phyloP scores from a whole-genome alignment of 768 basidiomycete species.

The Butyriboletus loyo region DNA sequence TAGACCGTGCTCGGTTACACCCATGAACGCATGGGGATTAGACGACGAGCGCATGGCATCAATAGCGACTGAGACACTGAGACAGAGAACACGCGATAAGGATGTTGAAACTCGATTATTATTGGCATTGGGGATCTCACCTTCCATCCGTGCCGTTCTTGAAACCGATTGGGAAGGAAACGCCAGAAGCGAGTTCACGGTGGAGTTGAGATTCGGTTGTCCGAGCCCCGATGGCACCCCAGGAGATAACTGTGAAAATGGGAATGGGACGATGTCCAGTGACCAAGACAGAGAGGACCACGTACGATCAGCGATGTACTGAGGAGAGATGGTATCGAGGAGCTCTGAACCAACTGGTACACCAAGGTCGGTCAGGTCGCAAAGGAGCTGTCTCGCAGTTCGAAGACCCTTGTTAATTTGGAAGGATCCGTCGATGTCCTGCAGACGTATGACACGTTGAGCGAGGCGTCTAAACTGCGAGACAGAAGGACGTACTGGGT shows the following conservation, averaged over 20 bases:
- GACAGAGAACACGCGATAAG: constrained; percentile 1
- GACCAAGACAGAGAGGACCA: constrained; percentile 1
- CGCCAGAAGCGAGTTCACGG: constrained; percentile 92
- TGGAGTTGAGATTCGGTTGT: constrained; percentile 98
- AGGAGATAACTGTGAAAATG: constrained; percentile 57
- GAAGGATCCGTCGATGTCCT: constrained; percentile 90
- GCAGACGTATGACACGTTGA: background rate
- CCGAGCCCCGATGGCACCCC: constrained; percentile 96
- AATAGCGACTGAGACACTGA: constrained; percentile 80
- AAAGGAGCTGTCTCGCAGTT: constrained; percentile 82
- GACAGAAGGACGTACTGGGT: constrained; percentile 49
- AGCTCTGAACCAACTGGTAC: constrained; percentile 94
- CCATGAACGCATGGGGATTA: constrained; percentile 96
- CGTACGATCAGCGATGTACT: constrained; percentile 76
- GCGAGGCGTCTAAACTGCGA: background rate
- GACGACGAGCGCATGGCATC: constrained; percentile 94
- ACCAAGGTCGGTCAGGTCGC: constrained; percentile 85
- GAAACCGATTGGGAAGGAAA: constrained; percentile 98
- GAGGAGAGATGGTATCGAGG: constrained; percentile 81
- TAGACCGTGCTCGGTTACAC: constrained; percentile 80
- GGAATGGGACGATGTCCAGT: background rate
- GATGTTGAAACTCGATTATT: background rate
- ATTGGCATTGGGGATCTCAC: constrained; percentile 28
- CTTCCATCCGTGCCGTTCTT: constrained; percentile 99
- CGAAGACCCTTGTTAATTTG: constrained; percentile 95